These are phyloP conservation scores for Globisporangium cylindrosporum DNA, from an alignment of 352 stramenopile species.

Conservation along the genomic window DNA sequence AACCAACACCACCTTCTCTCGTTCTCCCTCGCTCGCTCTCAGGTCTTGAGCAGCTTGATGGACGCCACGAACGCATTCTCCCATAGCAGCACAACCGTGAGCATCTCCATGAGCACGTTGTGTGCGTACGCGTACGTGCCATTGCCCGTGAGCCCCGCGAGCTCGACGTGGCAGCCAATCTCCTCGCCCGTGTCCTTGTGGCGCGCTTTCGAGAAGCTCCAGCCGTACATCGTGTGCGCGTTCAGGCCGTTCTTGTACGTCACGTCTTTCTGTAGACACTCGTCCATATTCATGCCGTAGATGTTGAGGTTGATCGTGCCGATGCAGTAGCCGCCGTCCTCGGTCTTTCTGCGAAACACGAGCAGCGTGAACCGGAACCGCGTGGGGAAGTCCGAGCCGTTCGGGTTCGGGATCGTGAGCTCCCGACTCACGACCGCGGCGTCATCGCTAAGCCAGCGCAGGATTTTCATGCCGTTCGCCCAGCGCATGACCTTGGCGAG, in stretches of 20 bases:
- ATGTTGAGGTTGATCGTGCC: conserved; percentile 30
- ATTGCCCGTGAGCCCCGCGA: conserved; percentile 29
- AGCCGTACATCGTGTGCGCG: conserved; percentile 31
- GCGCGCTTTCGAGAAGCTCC: conserved; percentile 14
- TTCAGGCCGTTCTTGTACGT: conserved; percentile 18
- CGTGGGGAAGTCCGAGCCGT: conserved; percentile 13
- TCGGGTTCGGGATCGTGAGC: conserved; percentile 25
- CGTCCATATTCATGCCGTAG: conserved; percentile 20
- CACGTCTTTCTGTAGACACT: conserved; percentile 22
- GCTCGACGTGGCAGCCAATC: conserved; percentile 21
- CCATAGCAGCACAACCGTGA: conserved; percentile 32
- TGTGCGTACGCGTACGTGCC: conserved; percentile 25
- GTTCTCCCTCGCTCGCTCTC: not conserved
- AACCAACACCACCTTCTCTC: not conserved
- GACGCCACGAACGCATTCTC: conserved; percentile 23
- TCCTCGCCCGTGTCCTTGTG: conserved; percentile 3
- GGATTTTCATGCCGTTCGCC: conserved; percentile 41
- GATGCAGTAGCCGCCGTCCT: conserved; percentile 18
- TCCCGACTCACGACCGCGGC: conserved; percentile 23
- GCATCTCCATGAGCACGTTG: conserved; percentile 35
- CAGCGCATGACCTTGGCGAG: conserved; percentile 31
- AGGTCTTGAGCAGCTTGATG: conserved; percentile 18
- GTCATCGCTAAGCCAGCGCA: conserved; percentile 28
- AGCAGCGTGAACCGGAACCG: conserved; percentile 27
- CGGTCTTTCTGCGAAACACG: conserved; percentile 14